A percentile compares a stretch with the other conserved stretches of the same genome.
Evolutionary conservation across 331 rosid species (phyloP).

Genomic region (Quercus lobata): DNA sequence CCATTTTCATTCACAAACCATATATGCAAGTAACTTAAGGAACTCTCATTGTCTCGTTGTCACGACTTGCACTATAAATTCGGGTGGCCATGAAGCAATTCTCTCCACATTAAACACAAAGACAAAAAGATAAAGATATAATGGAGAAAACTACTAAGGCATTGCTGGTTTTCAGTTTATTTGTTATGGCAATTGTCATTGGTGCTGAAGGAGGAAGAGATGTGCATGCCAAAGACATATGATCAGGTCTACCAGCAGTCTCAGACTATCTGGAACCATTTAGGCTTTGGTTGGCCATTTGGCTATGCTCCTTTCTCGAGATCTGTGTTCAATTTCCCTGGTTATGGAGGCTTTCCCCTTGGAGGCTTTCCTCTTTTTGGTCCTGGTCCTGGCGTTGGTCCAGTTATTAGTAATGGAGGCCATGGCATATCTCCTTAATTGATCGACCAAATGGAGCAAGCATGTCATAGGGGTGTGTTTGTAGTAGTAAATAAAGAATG

Average conservation of each 20-base stretch:
- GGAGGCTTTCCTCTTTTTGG: no score
- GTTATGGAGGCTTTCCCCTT: no score
- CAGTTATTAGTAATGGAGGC: neutral
- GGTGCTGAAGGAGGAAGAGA: conserved; percentile 16
- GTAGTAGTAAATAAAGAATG: no score
- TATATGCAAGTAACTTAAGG: neutral
- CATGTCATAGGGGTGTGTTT: no score
- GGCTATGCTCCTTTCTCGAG: neutral
- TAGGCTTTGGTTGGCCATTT: neutral
- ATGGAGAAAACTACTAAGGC: no score
- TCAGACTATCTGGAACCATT: neutral
- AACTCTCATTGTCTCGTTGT: neutral
- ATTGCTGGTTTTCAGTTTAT: neutral
- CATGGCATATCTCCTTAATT: no score
- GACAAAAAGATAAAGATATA: neutral
- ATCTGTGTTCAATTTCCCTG: no score
- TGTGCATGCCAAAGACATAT: no score
- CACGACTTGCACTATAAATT: conserved; percentile 26
- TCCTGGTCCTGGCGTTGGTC: neutral
- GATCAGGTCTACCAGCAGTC: no score
- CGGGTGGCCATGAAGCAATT: neutral
- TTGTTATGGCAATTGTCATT: neutral
- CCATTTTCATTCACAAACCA: conserved; percentile 9
- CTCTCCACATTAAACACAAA: conserved; percentile 11
- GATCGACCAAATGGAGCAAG: no score